A percentile compares a stretch with the other conserved stretches of the same genome.
Conservation (phyloP, 192 early-diverging fungal genomes). For the Coemansia sp. region DNA sequence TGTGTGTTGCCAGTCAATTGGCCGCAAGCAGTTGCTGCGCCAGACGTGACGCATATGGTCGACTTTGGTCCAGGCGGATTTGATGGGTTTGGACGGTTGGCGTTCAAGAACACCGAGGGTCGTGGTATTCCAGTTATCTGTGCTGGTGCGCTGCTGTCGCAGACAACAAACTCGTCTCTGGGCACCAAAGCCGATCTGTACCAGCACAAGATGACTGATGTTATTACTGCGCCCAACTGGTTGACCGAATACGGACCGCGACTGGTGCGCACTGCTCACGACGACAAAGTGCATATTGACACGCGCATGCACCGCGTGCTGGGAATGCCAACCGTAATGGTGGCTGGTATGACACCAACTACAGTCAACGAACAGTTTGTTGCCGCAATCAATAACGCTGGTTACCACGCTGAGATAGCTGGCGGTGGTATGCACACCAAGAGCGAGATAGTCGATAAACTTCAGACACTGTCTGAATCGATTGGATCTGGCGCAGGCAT, state of each 20-base stretch:
- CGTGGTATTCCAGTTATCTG: constrained; percentile 64
- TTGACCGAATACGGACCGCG: constrained; percentile 78
- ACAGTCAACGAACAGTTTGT: constrained; percentile 79
- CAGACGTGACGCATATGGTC: constrained; percentile 77
- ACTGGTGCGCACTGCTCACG: constrained; percentile 62
- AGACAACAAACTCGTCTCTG: constrained; percentile 54
- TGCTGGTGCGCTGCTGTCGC: constrained; percentile 17
- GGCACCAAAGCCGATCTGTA: constrained; percentile 75
- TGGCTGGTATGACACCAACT: constrained; percentile 92
- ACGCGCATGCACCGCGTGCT: constrained; percentile 82
- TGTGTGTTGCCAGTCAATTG: constrained; percentile 63
- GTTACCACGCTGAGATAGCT: constrained; percentile 88
- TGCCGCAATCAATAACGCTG: constrained; percentile 82
- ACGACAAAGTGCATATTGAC: constrained; percentile 74
- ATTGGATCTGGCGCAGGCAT: constrained; percentile 81
- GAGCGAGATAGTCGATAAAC: constrained; percentile 62
- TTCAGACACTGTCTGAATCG: constrained; percentile 69
- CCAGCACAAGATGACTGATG: constrained; percentile 62
- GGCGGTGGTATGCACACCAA: constrained; percentile 88
- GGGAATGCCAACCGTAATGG: constrained; percentile 89
- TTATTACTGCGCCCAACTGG: constrained; percentile 86
- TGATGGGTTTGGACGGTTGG: constrained; percentile 79
- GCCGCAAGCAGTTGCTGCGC: constrained; percentile 60
- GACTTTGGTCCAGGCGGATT: constrained; percentile 92
- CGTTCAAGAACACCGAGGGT: constrained; percentile 86